Conservation (phyloP, 805 yeast genomes). For the Candida qinlingensis region DNA sequence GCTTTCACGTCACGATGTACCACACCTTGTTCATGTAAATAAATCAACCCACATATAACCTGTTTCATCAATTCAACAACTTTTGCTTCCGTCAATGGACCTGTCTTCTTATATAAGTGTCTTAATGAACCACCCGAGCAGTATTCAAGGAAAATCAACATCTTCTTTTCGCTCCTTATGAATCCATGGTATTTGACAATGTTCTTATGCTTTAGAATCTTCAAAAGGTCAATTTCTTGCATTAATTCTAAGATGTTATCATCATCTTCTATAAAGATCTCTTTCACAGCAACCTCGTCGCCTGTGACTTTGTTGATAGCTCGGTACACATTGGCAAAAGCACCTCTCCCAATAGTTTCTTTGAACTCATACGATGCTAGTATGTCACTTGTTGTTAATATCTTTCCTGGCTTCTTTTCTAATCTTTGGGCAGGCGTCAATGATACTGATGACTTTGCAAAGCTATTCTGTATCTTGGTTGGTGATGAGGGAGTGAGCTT, state of each 20-base stretch:
- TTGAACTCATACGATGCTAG: conserved; percentile 42
- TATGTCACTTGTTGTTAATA: conserved; percentile 20
- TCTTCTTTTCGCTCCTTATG: conserved; percentile 56
- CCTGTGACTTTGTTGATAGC: conserved; percentile 64
- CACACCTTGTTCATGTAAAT: conserved; percentile 61
- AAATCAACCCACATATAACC: conserved; percentile 60
- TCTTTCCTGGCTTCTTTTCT: conserved; percentile 36
- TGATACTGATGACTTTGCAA: conserved; percentile 11
- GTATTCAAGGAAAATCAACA: conserved; percentile 76
- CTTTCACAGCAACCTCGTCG: conserved; percentile 75
- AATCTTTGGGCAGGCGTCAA: conserved; percentile 48
- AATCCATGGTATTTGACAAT: conserved; percentile 92
- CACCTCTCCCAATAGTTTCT: conserved; percentile 81
- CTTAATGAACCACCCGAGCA: conserved; percentile 66
- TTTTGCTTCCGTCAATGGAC: conserved; percentile 53
- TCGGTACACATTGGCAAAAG: conserved; percentile 80
- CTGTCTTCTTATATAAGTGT: conserved; percentile 29
- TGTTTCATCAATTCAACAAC: conserved; percentile 61
- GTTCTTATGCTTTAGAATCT: conserved; percentile 77
- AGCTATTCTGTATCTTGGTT: background rate
- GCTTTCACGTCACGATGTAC: conserved; percentile 75
- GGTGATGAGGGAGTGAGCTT: conserved; percentile 1
- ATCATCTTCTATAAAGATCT: conserved; percentile 68
- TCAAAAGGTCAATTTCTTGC: conserved; percentile 68
- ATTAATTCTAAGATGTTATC: conserved; percentile 51